Evolutionary conservation across 192 early-diverging fungal genomes (phyloP), one percentile per base, ranked within the genome.

Genomic region (Coemansia sp.): DNA sequence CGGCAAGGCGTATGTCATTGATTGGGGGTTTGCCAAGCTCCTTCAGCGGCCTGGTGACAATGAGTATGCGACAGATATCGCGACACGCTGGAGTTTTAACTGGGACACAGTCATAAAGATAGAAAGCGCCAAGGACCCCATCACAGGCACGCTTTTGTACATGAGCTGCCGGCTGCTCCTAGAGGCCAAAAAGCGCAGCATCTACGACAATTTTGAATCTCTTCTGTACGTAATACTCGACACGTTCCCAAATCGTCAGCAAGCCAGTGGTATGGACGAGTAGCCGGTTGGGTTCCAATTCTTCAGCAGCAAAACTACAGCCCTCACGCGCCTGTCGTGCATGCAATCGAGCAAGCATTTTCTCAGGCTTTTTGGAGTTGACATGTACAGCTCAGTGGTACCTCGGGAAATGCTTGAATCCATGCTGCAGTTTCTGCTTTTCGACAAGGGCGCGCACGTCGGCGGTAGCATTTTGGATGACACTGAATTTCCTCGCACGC

Each of bases 201-300:
- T 71, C 15, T 27, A 56, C n/a, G n/a, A n/a, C n/a, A n/a, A n/a
- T n/a, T n/a, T n/a, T n/a, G n/a, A n/a, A n/a, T n/a, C n/a, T n/a
- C 8, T 56, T 5, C 32, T 69, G 9, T 69, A 62, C 44, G 55
- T 60, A 8, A 26, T 46, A 2, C 22, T 46, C 21, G 22, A 46
- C 11, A 14, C 44, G 0, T 12, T 46, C 15, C 14, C 44, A 8
- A 24, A 22, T 22, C 21, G 43, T 21, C 43, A 18, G 12, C 43
- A 21, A 3, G 24, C 43, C 15, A 21, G 43, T 11, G 12, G 24
- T 22, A 6, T 9, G 8, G 21, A 12, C 24, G 43, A 8, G 21
- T 15, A 22, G 22, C 44, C 44, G 21, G 21, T 14, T 14, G 44
- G 22, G 3, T 46, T 46, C 26, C 4, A 3, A 4, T 26, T 46